Conservation (phyloP, 139 green algal species). For the Micractinium conductrix region DNA sequence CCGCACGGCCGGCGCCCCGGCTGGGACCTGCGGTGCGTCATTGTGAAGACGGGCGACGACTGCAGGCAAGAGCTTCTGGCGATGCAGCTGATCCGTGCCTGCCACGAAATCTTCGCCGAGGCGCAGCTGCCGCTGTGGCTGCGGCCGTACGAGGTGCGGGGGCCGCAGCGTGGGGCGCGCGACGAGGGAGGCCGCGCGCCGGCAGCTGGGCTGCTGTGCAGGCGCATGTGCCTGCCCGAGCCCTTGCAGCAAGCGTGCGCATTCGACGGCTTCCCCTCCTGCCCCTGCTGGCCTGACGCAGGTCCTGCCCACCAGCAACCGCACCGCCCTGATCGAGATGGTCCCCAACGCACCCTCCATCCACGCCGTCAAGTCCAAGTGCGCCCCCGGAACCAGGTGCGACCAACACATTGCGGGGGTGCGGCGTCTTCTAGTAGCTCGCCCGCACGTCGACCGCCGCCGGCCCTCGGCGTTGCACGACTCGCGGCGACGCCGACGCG, state of each 20-base stretch:
- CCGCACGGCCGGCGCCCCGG: constrained; percentile 80
- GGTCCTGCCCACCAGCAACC: constrained; percentile 89
- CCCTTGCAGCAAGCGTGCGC: neutral
- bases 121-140: constrained; percentile 90
- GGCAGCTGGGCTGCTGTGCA: neutral
- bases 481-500: too few species aligned
- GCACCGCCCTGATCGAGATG: constrained; percentile 97
- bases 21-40: constrained; percentile 92
- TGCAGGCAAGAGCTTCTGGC: constrained; percentile 98
- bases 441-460: too few species aligned
- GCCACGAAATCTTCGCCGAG: constrained; percentile 89
- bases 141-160: constrained; percentile 78
- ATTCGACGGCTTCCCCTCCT: neutral
- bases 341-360: constrained; percentile 93
- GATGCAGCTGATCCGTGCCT: constrained; percentile 89
- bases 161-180: too few species aligned
- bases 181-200: too few species aligned
- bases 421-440: too few species aligned
- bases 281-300: neutral
- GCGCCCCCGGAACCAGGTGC: constrained; percentile 47
- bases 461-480: too few species aligned
- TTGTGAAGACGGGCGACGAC: constrained; percentile 99
- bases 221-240: neutral
- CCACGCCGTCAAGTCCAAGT: constrained; percentile 88
- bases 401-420: too few species aligned